Evolutionary conservation across 1,284 basidiomycete genomes (phyloP).

Genomic region (Boletus albobrunnescens): DNA sequence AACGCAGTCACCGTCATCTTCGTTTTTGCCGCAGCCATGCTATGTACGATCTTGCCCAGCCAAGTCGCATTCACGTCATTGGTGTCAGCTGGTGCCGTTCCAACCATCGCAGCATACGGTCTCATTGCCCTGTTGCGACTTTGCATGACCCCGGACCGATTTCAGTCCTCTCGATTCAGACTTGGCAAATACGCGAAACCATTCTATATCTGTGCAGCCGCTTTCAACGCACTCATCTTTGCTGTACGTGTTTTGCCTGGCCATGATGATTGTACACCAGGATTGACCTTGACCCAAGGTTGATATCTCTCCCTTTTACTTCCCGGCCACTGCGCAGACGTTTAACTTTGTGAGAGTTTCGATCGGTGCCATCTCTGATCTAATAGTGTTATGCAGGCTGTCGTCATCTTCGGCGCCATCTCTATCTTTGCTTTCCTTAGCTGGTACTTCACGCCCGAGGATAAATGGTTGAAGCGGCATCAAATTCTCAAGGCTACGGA

Average conservation of each 20-base stretch:
- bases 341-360: conserved; percentile 67
- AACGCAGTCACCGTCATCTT: conserved; percentile 82
- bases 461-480: conserved; percentile 70
- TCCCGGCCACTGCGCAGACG: conserved; percentile 65
- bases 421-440: conserved; percentile 72
- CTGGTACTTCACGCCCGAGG: conserved; percentile 73
- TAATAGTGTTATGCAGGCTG: conserved; percentile 43
- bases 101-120: conserved; percentile 80
- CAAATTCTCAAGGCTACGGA: conserved; percentile 50
- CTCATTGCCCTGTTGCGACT: conserved; percentile 71
- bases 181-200: conserved; percentile 62
- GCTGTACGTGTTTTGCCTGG: conserved; percentile 44
- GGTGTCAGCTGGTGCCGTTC: conserved; percentile 75
- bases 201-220: conserved; percentile 61
- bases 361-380: conserved; percentile 2
- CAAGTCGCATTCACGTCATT: conserved; percentile 84
- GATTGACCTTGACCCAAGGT: conserved; percentile 40
- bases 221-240: conserved; percentile 74
- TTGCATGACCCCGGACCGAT: conserved; percentile 69
- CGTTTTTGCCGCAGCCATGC: conserved; percentile 62
- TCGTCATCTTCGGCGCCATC: conserved; percentile 72
- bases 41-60: conserved; percentile 82
- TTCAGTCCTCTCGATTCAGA: conserved; percentile 66
- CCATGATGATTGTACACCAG: background rate
- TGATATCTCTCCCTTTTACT: conserved; percentile 77